Percentiles rank a stretch among this genome's conserved stretches.
These are phyloP conservation scores for Jasminum sambac DNA, from an alignment of 257 asterid species.

Conservation along the genomic window DNA sequence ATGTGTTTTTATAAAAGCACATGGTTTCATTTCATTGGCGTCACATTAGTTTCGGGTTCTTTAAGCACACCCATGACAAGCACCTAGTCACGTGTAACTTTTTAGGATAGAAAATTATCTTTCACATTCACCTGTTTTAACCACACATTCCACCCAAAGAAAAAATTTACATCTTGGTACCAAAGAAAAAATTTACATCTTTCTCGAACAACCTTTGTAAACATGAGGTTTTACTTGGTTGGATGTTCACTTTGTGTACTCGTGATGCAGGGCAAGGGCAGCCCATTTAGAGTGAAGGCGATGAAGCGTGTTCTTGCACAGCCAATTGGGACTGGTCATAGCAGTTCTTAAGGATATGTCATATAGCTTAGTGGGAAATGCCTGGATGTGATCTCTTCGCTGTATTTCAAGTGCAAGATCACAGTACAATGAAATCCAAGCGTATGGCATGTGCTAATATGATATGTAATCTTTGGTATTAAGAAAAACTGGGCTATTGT, in stretches of 20 bases:
- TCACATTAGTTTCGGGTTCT: no score
- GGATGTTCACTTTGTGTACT: not conserved
- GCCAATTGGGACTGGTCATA: slow-evolving; percentile 23
- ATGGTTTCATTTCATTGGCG: no score
- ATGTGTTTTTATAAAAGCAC: no score
- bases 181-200: no score
- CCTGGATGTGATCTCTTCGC: slow-evolving; percentile 1
- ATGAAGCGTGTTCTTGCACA: slow-evolving; percentile 42
- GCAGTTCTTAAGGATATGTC: slow-evolving; percentile 31
- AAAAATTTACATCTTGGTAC: no score
- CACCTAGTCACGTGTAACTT: no score
- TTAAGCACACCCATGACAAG: no score
- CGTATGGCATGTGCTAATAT: not conserved
- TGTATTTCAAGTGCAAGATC: not conserved
- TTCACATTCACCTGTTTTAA: no score
- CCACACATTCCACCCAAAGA: no score
- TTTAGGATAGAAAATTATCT: no score
- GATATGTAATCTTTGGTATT: not conserved
- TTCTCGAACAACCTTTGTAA: no score
- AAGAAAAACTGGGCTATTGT: not conserved
- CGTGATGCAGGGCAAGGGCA: slow-evolving; percentile 41
- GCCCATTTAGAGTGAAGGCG: slow-evolving; percentile 52
- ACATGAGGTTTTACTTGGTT: not conserved
- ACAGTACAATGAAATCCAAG: not conserved
- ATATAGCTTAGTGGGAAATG: not conserved